These are phyloP conservation scores for Fomitopsis palustris DNA, from an alignment of 1,284 basidiomycete species.

Conservation along the genomic window DNA sequence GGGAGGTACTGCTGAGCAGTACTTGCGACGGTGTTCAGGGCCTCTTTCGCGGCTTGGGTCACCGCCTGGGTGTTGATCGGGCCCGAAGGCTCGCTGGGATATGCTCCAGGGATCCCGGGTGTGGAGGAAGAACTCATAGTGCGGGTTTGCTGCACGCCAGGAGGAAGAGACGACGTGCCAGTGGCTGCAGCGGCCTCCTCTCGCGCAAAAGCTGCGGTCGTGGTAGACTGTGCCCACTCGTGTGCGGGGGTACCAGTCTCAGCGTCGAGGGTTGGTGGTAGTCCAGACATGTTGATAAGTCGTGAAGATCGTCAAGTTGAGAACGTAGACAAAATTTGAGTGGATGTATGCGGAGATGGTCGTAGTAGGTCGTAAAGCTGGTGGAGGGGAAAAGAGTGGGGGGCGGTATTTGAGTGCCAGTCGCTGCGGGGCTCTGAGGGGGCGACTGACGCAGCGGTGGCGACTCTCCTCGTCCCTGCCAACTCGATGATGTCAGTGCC, in stretches of 20 bases:
- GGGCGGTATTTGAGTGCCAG: background rate
- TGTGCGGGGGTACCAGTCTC: conserved; percentile 24
- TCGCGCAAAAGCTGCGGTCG: conserved; percentile 18
- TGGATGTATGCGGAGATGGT: background rate
- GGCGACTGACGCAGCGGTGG: background rate
- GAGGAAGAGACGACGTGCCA: conserved; percentile 10
- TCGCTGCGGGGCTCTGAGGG: background rate
- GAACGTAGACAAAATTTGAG: background rate
- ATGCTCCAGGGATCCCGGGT: conserved; percentile 27
- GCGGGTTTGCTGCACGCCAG: background rate
- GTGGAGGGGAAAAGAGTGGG: background rate
- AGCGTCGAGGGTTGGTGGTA: conserved; percentile 22
- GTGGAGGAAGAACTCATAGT: conserved; percentile 6
- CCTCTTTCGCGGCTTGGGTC: conserved; percentile 10
- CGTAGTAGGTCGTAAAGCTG: background rate
- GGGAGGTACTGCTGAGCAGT: conserved; percentile 27
- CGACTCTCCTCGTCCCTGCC: background rate
- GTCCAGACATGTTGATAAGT: conserved; percentile 21
- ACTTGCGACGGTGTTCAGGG: conserved; percentile 17
- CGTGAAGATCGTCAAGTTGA: background rate
- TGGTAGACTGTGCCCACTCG: conserved; percentile 29
- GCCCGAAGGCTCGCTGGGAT: conserved; percentile 12
- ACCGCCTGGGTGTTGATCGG: conserved; percentile 1
- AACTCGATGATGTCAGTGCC: background rate
- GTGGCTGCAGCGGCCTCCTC: conserved; percentile 5